Percentiles rank a stretch among this genome's conserved stretches.
Evolutionary conservation across 2,329 filamentous ascomycete genomes (phyloP).

Genomic region (Neocatenulostroma microsporum): DNA sequence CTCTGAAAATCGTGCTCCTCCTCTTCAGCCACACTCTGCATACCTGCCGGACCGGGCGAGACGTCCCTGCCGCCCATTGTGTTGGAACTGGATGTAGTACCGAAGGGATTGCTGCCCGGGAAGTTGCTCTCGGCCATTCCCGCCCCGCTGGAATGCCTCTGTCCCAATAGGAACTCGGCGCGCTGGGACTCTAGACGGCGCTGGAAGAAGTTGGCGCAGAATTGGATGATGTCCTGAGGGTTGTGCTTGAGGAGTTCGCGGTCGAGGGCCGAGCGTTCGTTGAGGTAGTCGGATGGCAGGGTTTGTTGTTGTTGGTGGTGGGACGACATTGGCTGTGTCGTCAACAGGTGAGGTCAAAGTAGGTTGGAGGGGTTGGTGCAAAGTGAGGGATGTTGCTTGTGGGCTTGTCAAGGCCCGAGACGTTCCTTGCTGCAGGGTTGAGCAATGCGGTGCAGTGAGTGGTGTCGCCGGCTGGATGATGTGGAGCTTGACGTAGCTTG

Average conservation of each 20-base stretch:
- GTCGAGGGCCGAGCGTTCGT: slow-evolving; percentile 57
- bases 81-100: slow-evolving; percentile 30
- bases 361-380: too few species aligned
- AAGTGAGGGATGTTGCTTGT: too few species aligned
- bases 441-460: too few species aligned
- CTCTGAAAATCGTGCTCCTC: slow-evolving; percentile 70
- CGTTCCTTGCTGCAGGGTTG: too few species aligned
- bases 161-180: slow-evolving; percentile 46
- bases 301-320: too few species aligned
- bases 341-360: too few species aligned
- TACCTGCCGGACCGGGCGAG: slow-evolving; percentile 32
- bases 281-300: slow-evolving; percentile 49
- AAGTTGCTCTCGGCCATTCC: slow-evolving; percentile 68
- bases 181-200: slow-evolving; percentile 59
- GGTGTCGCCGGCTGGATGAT: too few species aligned
- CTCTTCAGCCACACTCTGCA: slow-evolving; percentile 66
- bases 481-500: too few species aligned
- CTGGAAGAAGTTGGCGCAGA: slow-evolving; percentile 62
- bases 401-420: too few species aligned
- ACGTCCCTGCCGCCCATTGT: not conserved
- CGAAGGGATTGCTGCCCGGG: slow-evolving; percentile 72
- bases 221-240: slow-evolving; percentile 59
- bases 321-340: too few species aligned
- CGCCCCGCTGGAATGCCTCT: slow-evolving; percentile 39
- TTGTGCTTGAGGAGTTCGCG: slow-evolving; percentile 52